Conservation (phyloP, 1,284 basidiomycete genomes). For the Earliella scabrosa region DNA sequence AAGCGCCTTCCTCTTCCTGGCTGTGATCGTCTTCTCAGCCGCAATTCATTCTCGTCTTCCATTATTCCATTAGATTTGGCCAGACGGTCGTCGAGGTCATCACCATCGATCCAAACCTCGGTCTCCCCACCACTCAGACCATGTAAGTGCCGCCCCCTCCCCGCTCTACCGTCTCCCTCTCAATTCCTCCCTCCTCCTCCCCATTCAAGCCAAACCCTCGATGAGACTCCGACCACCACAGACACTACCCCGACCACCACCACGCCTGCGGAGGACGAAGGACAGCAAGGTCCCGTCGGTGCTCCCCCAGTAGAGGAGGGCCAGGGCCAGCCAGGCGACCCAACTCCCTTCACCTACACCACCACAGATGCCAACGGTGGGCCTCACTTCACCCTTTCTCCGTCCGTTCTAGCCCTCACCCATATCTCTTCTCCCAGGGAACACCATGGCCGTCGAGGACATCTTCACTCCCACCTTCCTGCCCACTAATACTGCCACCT, state of each 20-base stretch:
- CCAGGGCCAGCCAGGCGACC: slow-evolving; percentile 48
- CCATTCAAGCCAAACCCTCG: slow-evolving; percentile 20
- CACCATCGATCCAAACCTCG: slow-evolving; percentile 45
- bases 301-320: slow-evolving; percentile 48
- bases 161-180: not conserved
- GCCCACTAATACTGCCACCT: slow-evolving; percentile 42
- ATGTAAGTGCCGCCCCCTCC: slow-evolving; percentile 42
- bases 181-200: not conserved
- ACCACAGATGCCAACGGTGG: slow-evolving; percentile 60
- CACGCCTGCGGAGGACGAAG: slow-evolving; percentile 17
- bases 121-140: slow-evolving; percentile 46
- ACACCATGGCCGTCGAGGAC: slow-evolving; percentile 47
- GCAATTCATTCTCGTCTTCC: not conserved
- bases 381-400: not conserved
- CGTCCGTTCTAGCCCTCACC: not conserved
- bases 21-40: not conserved
- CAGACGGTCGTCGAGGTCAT: slow-evolving; percentile 57
- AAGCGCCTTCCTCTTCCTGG: slow-evolving; percentile 23
- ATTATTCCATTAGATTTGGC: slow-evolving; percentile 45
- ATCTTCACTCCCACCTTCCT: slow-evolving; percentile 53
- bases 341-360: slow-evolving; percentile 65
- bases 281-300: slow-evolving; percentile 60
- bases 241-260: slow-evolving; percentile 28
- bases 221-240: no score
- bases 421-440: slow-evolving; percentile 21